These are phyloP conservation scores for grape (Vitis vinifera) DNA, from an alignment of 164 flowering plant species.

Conservation along the genomic window ASM3070453v1 NC_081818.1:19188001-19188500, in stretches of 20 bases:
- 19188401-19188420: neutral
- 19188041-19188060: slow-evolving; percentile 33
- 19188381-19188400: slow-evolving; percentile 1
- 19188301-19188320: slow-evolving; percentile 47
- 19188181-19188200: slow-evolving; percentile 43
- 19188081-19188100: slow-evolving; percentile 63
- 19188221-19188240: slow-evolving; percentile 44
- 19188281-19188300: slow-evolving; percentile 42
- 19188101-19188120: slow-evolving; percentile 47
- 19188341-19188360: slow-evolving; percentile 26
- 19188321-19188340: slow-evolving; percentile 33
- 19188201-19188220: slow-evolving; percentile 35
- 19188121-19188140: slow-evolving; percentile 53
- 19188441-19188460: slow-evolving; percentile 17
- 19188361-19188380: neutral
- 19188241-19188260: slow-evolving; percentile 40
- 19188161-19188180: slow-evolving; percentile 38
- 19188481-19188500: slow-evolving; percentile 30
- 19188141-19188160: slow-evolving; percentile 48
- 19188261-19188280: slow-evolving; percentile 31
- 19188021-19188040: slow-evolving; percentile 65
- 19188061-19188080: slow-evolving; percentile 64
- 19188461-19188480: slow-evolving; percentile 14
- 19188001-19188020: slow-evolving; percentile 55
- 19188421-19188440: slow-evolving; percentile 50